Evolutionary conservation across 2,329 filamentous ascomycete species (phyloP), one percentile per base, ranked within the genome.

Genomic region (Coleophoma eucalyptorum): DNA sequence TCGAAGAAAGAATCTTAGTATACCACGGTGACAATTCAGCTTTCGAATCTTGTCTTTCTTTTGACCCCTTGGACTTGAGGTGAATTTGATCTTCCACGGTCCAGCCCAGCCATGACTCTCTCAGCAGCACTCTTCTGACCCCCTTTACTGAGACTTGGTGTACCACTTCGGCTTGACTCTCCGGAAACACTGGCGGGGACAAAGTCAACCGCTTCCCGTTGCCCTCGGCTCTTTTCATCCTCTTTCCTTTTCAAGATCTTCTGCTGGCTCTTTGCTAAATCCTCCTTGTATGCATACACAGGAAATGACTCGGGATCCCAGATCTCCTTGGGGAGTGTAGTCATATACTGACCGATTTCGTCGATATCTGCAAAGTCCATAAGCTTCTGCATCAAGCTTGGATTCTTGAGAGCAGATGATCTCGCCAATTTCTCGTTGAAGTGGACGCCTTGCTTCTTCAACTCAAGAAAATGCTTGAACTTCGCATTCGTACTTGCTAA

Each of bases 371-470:
- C 84, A 69, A 90, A 92, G 20, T 74, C 76, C 72, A 90, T 76
- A 50, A 93, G 73, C 69, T 89, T 90, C 55, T 87, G 82, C 67
- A 83, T 80, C 48, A 92, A 72, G 40, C 79, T 80, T 2, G 89
- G 89, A 63, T 93, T 93, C 47, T 81, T 80, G 52, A 92, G 72
- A 7, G 86, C 81, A 1, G 79, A 70, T 0, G 85, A 87, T 51
- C 78, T 76, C 34, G 86, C 80, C 8, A 94, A 73, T 54, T 87
- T 84, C 59, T 83, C 75, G 66, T 94, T 92, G 75, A 93, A 93
- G 68, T 94, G 89, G 15, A 84, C 76, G 4, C 85, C 85, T 55
- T 86, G 81, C 62, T 81, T 83, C 71, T 94, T 94, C n/a, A 93
- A 76, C 43, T 81, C 76, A 0, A 93, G 78, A 58, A 94, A 93